A percentile compares a stretch with the other conserved stretches of the same genome.
Evolutionary conservation across 179 eudicot genomes (phyloP).

Genomic region (Gypsophila paniculata): DNA sequence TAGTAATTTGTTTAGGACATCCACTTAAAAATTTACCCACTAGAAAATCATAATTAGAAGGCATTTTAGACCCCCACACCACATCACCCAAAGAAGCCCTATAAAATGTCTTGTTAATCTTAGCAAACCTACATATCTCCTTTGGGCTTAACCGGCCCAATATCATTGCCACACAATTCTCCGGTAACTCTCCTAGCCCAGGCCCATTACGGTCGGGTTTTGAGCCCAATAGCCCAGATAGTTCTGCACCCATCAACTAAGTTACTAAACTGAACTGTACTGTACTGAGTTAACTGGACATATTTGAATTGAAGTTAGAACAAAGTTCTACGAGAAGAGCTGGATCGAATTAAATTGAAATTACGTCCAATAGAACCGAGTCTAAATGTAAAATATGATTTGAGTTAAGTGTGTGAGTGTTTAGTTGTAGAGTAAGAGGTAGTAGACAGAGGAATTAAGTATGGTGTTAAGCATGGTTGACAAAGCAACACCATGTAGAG

Average conservation of each 20-base stretch:
- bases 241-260: slow-evolving; percentile 36
- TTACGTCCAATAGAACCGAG: no score
- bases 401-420: no score
- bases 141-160: slow-evolving; percentile 38
- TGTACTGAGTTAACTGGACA: no score
- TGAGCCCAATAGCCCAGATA: slow-evolving; percentile 26
- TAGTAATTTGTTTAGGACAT: slow-evolving; percentile 19
- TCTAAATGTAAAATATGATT: neutral
- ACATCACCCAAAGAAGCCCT: slow-evolving; percentile 48
- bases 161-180: slow-evolving; percentile 51
- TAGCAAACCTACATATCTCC: slow-evolving; percentile 47
- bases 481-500: neutral
- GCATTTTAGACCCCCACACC: slow-evolving; percentile 59
- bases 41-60: slow-evolving; percentile 41
- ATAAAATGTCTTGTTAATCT: slow-evolving; percentile 33
- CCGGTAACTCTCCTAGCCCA: slow-evolving; percentile 56
- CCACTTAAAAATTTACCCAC: slow-evolving; percentile 32
- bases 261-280: neutral
- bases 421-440: slow-evolving; percentile 34
- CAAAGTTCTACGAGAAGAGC: no score
- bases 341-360: no score
- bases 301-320: no score
- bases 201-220: neutral
- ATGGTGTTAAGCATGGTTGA: slow-evolving; percentile 27
- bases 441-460: slow-evolving; percentile 25